phyloP scores from a whole-genome alignment of 2,329 filamentous ascomycete species.

The Penicillium brasilianum region DNA sequence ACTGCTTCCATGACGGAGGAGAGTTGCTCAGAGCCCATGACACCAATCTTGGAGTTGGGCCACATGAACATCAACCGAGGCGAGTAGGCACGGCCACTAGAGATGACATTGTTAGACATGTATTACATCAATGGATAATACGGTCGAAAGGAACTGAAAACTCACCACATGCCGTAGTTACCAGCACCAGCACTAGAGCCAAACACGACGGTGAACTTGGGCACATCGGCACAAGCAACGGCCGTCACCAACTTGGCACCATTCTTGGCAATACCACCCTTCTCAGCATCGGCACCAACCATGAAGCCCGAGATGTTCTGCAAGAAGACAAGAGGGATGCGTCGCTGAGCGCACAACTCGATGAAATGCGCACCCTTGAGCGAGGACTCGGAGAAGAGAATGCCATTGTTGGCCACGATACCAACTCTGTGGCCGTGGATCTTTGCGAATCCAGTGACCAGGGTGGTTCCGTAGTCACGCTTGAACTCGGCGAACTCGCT shows the following conservation, averaged over 20 bases:
- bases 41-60: conserved; percentile 94
- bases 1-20: conserved; percentile 94
- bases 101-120: conserved; percentile 10
- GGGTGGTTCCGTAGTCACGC: conserved; percentile 81
- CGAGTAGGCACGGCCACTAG: conserved; percentile 83
- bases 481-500: conserved; percentile 95
- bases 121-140: no score
- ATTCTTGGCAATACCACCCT: conserved; percentile 95
- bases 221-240: conserved; percentile 90
- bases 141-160: conserved; percentile 20
- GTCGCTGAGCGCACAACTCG: conserved; percentile 87
- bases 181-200: conserved; percentile 91
- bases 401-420: conserved; percentile 94
- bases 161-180: conserved; percentile 94
- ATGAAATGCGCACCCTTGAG: conserved; percentile 97
- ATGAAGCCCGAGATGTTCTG: conserved; percentile 99
- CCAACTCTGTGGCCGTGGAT: conserved; percentile 92
- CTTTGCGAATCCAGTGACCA: conserved; percentile 88
- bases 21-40: conserved; percentile 95
- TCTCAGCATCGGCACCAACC: conserved; percentile 91
- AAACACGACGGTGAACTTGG: conserved; percentile 97
- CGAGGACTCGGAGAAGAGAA: conserved; percentile 85
- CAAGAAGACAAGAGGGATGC: conserved; percentile 87
- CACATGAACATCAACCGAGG: conserved; percentile 94
- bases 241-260: conserved; percentile 96